Evolutionary conservation across 140 eudicot genomes (phyloP).

Genomic region (Anethum foeniculum): DNA sequence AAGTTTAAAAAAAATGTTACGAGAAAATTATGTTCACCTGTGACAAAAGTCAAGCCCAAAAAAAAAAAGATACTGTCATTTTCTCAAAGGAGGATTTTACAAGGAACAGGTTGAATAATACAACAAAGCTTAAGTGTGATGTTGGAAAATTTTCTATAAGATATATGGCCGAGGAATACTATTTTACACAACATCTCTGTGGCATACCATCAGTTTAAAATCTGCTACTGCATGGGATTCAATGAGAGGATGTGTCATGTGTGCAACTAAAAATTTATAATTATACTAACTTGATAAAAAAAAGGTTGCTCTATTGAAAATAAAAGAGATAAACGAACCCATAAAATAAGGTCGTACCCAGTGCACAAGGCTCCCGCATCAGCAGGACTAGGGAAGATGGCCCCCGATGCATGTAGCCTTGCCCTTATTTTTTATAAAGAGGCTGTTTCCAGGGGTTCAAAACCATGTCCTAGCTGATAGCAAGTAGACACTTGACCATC

Average conservation of each 20-base stretch:
- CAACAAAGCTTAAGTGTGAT: background rate
- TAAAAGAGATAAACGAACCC: background rate
- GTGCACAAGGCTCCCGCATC: background rate
- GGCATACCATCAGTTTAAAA: conserved; percentile 1
- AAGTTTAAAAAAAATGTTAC: background rate
- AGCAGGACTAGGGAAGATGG: background rate
- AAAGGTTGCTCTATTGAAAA: conserved; percentile 3
- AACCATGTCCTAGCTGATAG: conserved; percentile 1
- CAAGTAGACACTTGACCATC: background rate
- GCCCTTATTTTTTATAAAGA: background rate
- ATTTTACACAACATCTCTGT: conserved; percentile 7
- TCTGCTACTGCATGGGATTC: background rate
- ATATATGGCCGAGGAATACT: background rate
- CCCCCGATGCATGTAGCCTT: background rate
- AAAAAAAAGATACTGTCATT: background rate
- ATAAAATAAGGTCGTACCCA: background rate
- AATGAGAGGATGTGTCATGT: background rate
- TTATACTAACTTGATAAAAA: background rate
- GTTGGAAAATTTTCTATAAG: background rate
- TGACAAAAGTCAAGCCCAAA: background rate
- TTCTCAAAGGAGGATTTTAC: background rate
- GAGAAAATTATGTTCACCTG: background rate
- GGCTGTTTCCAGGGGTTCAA: background rate
- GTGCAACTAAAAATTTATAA: background rate
- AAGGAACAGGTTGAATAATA: background rate